Evolutionary conservation across 2,329 filamentous ascomycete species (phyloP).

Genomic region (Myriosclerotinia scirpicola): DNA sequence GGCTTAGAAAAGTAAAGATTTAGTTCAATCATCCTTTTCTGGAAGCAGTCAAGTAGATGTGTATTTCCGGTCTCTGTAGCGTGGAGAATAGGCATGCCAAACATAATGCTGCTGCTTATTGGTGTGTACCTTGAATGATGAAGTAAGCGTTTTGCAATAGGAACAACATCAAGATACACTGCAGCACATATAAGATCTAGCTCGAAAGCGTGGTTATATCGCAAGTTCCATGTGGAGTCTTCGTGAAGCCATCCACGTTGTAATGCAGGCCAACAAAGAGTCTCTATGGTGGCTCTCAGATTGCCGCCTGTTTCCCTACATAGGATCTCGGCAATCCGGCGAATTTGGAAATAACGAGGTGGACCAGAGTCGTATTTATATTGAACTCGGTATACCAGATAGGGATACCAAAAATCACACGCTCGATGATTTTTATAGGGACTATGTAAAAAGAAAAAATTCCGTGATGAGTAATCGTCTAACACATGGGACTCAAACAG

Average conservation of each 20-base stretch:
- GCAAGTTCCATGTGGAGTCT: too few relatives aligned
- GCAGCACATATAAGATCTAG: not conserved
- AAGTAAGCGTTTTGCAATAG: not conserved
- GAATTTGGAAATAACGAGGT: not conserved
- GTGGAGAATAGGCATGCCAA: slow-evolving; percentile 23
- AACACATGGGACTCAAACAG: not conserved
- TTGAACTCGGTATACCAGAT: not conserved
- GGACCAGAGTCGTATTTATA: not conserved
- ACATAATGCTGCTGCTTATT: accelerated
- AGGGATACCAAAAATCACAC: not conserved
- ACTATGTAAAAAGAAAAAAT: too few relatives aligned
- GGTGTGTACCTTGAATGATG: not conserved
- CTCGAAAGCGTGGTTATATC: not conserved
- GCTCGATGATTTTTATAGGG: not conserved
- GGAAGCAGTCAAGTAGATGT: slow-evolving; percentile 23
- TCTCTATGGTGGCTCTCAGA: not conserved
- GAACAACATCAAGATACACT: not conserved
- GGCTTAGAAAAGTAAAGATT: not conserved
- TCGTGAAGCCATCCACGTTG: accelerated
- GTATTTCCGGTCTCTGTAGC: slow-evolving; percentile 25
- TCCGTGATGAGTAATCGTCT: not conserved
- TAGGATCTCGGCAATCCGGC: not conserved
- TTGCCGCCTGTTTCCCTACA: not conserved
- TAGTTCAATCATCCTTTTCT: not conserved
- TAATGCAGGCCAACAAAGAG: not conserved